Evolutionary conservation across 345 rosid genomes (phyloP).

Genomic region (Syzygium jambos): DNA sequence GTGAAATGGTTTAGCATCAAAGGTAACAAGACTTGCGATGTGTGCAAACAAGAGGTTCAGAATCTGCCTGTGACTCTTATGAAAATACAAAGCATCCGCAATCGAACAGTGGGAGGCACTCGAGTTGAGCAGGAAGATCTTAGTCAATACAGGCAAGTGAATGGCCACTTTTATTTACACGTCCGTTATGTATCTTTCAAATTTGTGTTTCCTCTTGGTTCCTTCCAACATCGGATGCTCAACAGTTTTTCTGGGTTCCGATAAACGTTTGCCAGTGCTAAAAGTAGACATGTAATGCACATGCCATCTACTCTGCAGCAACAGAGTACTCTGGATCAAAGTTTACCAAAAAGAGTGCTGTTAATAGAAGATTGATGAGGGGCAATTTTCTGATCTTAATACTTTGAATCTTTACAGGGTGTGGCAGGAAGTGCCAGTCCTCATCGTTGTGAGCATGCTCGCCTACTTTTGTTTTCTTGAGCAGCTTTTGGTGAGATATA

Average conservation of each 20-base stretch:
- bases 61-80: conserved; percentile 87
- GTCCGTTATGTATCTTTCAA: background rate
- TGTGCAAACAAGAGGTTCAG: conserved; percentile 82
- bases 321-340: background rate
- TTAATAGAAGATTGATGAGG: background rate
- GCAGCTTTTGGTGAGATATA: conserved; percentile 70
- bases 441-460: conserved; percentile 81
- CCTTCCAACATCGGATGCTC: background rate
- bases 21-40: conserved; percentile 94
- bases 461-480: conserved; percentile 94
- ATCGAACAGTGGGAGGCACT: conserved; percentile 15
- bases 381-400: background rate
- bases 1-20: conserved; percentile 92
- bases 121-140: conserved; percentile 21
- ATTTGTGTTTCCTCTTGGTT: background rate
- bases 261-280: background rate
- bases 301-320: background rate
- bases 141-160: conserved; percentile 38
- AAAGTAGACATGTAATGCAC: background rate
- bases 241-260: background rate
- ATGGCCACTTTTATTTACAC: background rate
- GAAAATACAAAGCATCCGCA: conserved; percentile 51
- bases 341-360: background rate
- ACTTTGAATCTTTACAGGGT: conserved; percentile 33
- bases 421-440: conserved; percentile 91